Evolutionary conservation across 1,284 basidiomycete genomes (phyloP).

Genomic region (Moesziomyces aphidis): DNA sequence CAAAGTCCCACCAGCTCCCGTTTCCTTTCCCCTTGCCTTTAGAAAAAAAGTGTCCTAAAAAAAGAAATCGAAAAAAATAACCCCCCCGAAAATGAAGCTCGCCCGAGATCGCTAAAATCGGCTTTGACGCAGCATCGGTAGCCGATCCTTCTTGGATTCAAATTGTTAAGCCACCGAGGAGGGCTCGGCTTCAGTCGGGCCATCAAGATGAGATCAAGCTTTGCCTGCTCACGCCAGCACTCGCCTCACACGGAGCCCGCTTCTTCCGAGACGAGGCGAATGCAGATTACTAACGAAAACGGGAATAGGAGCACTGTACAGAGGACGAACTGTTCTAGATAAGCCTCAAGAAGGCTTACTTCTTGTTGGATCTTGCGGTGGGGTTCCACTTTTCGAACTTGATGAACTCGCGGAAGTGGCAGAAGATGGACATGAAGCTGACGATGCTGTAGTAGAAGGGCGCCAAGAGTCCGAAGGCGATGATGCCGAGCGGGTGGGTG

Average conservation of each 20-base stretch:
- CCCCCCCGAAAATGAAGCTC: too few relatives aligned
- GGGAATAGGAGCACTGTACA: neutral
- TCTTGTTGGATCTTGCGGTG: constrained; percentile 39
- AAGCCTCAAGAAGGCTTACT: constrained; percentile 2
- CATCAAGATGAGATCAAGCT: too few relatives aligned
- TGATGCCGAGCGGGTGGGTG: constrained; percentile 48
- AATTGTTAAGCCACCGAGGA: too few relatives aligned
- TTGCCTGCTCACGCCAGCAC: too few relatives aligned
- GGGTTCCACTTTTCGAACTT: constrained; percentile 59
- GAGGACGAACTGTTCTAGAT: neutral
- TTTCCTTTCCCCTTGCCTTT: neutral
- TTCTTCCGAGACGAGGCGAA: neutral
- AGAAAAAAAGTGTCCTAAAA: neutral
- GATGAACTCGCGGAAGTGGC: constrained; percentile 59
- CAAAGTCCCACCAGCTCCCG: too few relatives aligned
- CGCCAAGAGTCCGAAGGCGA: constrained; percentile 44
- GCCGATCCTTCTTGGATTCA: too few relatives aligned
- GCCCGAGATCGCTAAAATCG: too few relatives aligned
- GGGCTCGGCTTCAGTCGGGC: too few relatives aligned
- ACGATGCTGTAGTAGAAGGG: constrained; percentile 55
- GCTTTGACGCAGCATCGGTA: too few relatives aligned
- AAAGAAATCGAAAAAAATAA: neutral
- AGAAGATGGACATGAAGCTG: constrained; percentile 54
- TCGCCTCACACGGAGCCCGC: too few relatives aligned
- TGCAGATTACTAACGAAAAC: neutral